Evolutionary conservation across 2,329 filamentous ascomycete species (phyloP).

Genomic region (Ceratocystis huliohia): DNA sequence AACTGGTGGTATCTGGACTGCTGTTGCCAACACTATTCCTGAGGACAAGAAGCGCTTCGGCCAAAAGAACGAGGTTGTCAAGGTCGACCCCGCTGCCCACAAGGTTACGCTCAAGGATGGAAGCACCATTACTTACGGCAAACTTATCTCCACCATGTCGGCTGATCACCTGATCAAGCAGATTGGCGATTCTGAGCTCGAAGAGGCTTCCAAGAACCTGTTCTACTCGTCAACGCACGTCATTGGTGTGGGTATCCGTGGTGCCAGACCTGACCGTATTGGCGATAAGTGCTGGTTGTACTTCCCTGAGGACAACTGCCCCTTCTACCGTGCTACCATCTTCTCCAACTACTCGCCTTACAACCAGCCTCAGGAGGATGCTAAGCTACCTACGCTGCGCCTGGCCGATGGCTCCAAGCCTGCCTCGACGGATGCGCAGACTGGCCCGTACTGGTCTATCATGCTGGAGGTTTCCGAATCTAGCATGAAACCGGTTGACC

Average conservation of each 20-base stretch:
- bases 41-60: constrained; percentile 87
- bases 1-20: constrained; percentile 98
- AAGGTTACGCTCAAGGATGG: constrained; percentile 71
- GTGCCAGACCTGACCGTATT: constrained; percentile 82
- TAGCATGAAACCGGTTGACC: constrained; percentile 83
- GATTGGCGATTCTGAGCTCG: constrained; percentile 76
- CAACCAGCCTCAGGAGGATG: constrained; percentile 78
- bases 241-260: constrained; percentile 88
- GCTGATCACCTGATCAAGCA: constrained; percentile 77
- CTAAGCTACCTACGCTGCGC: constrained; percentile 76
- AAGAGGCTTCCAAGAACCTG: constrained; percentile 58
- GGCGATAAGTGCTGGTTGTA: constrained; percentile 99
- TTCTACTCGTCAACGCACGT: constrained; percentile 98
- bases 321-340: constrained; percentile 98
- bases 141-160: constrained; percentile 91
- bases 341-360: constrained; percentile 99
- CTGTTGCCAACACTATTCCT: constrained; percentile 83
- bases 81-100: constrained; percentile 78
- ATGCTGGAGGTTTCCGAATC: constrained; percentile 98
- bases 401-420: constrained; percentile 77
- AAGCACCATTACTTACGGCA: constrained; percentile 78
- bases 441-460: constrained; percentile 98
- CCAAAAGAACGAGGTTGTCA: constrained; percentile 68
- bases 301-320: constrained; percentile 97
- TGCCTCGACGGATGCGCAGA: constrained; percentile 56